Conservation (phyloP, 2,329 filamentous ascomycete species). For the Apiospora arundinis region DNA sequence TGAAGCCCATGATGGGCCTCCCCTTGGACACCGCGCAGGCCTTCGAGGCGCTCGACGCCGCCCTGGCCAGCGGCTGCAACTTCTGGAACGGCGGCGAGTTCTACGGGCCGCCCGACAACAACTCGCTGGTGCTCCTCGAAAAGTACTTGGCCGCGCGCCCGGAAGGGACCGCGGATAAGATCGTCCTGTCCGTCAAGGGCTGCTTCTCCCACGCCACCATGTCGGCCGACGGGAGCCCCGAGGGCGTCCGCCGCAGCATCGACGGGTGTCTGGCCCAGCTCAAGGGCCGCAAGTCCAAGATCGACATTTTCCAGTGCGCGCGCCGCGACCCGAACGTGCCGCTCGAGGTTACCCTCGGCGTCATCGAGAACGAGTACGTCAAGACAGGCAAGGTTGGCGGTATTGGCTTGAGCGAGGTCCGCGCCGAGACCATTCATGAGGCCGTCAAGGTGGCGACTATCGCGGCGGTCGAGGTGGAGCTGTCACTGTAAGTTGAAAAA, state of each 20-base stretch:
- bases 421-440: constrained; percentile 50
- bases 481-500: constrained; percentile 49
- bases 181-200: constrained; percentile 3
- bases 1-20: constrained; percentile 25
- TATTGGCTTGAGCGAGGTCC: constrained; percentile 56
- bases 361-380: constrained; percentile 55
- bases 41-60: constrained; percentile 4
- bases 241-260: constrained; percentile 61
- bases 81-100: constrained; percentile 21
- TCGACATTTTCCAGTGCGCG: constrained; percentile 67
- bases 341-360: constrained; percentile 50
- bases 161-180: background rate
- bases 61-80: background rate
- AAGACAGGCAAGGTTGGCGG: constrained; percentile 58
- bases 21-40: background rate
- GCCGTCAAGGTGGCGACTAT: constrained; percentile 53
- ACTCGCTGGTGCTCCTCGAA: constrained; percentile 14
- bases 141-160: constrained; percentile 13
- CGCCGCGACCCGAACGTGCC: constrained; percentile 59
- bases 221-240: constrained; percentile 55
- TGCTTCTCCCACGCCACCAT: constrained; percentile 12
- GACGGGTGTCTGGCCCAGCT: constrained; percentile 60
- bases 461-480: constrained; percentile 59
- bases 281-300: constrained; percentile 58
- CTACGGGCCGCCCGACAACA: constrained; percentile 11